A percentile compares a stretch with the other conserved stretches of the same genome.
phyloP scores from a whole-genome alignment of 2,329 filamentous ascomycete genomes.

The Paraphaeosphaeria sporulosa region DNA sequence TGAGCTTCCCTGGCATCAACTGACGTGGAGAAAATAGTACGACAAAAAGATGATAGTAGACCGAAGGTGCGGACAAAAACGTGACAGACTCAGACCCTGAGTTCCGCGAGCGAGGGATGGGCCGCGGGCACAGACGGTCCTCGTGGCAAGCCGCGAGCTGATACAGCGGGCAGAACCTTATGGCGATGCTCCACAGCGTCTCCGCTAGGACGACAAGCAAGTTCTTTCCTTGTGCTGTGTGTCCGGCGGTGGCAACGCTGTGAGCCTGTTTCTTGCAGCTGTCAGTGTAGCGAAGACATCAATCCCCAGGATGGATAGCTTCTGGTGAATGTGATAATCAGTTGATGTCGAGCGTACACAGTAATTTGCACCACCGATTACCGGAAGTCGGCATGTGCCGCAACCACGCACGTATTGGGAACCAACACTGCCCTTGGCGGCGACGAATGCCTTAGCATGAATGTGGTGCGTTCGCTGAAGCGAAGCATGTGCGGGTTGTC shows the following conservation, averaged over 20 bases:
- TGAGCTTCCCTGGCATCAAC: not conserved
- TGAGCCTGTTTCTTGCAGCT: not conserved
- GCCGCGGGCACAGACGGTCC: not conserved
- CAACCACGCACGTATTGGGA: not conserved
- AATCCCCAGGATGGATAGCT: not conserved
- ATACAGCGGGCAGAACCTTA: slow-evolving; percentile 10
- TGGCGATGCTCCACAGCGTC: not conserved
- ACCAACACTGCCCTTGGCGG: not conserved
- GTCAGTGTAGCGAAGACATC: not conserved
- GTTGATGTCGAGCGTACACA: not conserved
- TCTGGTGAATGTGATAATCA: not conserved
- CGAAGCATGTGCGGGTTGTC: not conserved
- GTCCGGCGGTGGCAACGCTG: not conserved
- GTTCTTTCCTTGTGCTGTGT: not conserved
- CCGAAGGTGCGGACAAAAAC: not conserved
- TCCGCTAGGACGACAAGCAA: not conserved
- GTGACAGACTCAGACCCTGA: not conserved
- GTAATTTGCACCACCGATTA: not conserved
- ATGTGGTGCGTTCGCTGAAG: not conserved
- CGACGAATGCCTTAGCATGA: not conserved
- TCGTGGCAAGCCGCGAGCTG: slow-evolving; percentile 6
- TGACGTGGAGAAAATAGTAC: not conserved
- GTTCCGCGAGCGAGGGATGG: slow-evolving; percentile 1
- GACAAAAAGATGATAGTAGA: not conserved
- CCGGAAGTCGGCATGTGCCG: not conserved